A percentile compares a stretch with the other conserved stretches of the same genome.
Evolutionary conservation across 805 yeast species (phyloP).

Genomic region (Yarrowia sp.): DNA sequence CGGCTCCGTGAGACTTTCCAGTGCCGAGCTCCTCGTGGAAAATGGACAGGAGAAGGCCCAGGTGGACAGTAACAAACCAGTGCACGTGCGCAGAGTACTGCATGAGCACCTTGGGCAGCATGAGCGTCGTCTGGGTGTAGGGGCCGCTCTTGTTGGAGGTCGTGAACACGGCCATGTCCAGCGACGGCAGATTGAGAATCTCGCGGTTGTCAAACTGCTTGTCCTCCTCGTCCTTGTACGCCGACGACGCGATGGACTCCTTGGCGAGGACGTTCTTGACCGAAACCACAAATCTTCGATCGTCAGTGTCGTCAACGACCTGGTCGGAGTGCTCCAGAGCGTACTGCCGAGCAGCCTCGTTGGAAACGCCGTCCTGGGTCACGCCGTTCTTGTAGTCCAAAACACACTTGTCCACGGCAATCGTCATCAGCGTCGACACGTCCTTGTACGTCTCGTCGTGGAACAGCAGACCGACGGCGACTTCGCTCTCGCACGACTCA

Average conservation of each 20-base stretch:
- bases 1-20: not conserved
- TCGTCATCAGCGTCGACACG: conserved; percentile 8
- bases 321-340: conserved; percentile 16
- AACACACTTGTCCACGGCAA: not conserved
- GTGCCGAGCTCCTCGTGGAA: conserved; percentile 16
- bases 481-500: conserved; percentile 35
- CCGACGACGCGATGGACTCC: conserved; percentile 5
- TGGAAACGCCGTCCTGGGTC: not conserved
- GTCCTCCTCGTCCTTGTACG: conserved; percentile 19
- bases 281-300: conserved; percentile 29
- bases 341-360: conserved; percentile 5
- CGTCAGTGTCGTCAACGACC: conserved; percentile 28
- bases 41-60: conserved; percentile 10
- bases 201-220: conserved; percentile 30
- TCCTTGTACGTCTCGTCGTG: conserved; percentile 6
- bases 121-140: not conserved
- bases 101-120: conserved; percentile 17
- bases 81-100: conserved; percentile 22
- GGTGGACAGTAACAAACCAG: conserved; percentile 18
- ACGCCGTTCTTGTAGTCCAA: conserved; percentile 17
- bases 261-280: conserved; percentile 10
- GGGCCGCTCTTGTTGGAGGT: conserved; percentile 27
- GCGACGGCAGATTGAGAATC: conserved; percentile 34
- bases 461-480: conserved; percentile 30
- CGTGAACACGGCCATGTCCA: conserved; percentile 33